Percentiles rank a stretch among this genome's conserved stretches.
phyloP scores from a whole-genome alignment of 257 asterid species.

The Lavandula angustifolia region DNA sequence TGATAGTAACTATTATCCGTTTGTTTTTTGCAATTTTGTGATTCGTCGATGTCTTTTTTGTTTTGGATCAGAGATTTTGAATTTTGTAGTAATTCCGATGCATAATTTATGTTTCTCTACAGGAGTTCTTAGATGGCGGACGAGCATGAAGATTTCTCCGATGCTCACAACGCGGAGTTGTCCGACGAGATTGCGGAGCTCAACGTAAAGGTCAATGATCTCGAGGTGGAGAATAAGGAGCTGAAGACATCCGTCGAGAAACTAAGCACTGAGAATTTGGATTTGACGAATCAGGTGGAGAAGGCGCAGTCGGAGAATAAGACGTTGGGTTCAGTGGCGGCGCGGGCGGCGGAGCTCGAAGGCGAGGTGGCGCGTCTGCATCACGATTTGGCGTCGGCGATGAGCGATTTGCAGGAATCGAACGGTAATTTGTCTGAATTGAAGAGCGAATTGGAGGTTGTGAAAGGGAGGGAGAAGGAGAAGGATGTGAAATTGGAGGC shows the following conservation, averaged over 20 bases:
- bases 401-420: constrained; percentile 51
- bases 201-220: constrained; percentile 40
- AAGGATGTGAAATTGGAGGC: constrained; percentile 48
- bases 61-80: background rate
- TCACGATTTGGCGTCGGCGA: constrained; percentile 56
- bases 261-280: constrained; percentile 39
- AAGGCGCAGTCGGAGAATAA: constrained; percentile 46
- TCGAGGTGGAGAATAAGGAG: constrained; percentile 60
- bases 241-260: constrained; percentile 46
- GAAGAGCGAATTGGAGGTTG: constrained; percentile 49
- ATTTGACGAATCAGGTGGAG: constrained; percentile 40
- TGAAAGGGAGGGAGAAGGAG: constrained; percentile 45
- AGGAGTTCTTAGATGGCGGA: constrained; percentile 57
- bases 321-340: constrained; percentile 49
- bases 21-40: background rate
- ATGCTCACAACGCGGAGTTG: constrained; percentile 50
- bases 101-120: background rate
- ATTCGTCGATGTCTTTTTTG: background rate
- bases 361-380: constrained; percentile 62
- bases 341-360: constrained; percentile 69
- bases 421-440: constrained; percentile 40
- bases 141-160: constrained; percentile 53
- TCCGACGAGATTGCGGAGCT: constrained; percentile 48
- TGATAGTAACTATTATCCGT: background rate
- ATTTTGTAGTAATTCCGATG: background rate